phyloP scores from a whole-genome alignment of 768 basidiomycete genomes.

The Hygrocybe punicea region DNA sequence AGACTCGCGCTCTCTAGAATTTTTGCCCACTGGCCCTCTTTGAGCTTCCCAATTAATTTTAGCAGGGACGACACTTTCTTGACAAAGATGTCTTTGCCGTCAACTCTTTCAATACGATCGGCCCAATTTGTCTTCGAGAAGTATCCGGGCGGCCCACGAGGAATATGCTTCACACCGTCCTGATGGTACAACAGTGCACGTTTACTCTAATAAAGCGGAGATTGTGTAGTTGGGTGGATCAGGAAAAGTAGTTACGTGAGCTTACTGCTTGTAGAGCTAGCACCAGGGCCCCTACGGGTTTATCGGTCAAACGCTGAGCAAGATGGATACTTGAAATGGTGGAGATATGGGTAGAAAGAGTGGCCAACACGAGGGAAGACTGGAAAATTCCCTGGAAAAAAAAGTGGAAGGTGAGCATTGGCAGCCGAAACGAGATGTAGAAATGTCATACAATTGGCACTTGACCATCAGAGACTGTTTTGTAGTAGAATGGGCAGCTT shows the following conservation, averaged over 20 bases:
- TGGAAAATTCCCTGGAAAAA: neutral
- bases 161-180: neutral
- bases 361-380: neutral
- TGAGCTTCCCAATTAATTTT: neutral
- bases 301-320: neutral
- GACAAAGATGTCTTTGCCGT: neutral
- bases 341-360: neutral
- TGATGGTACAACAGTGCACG: neutral
- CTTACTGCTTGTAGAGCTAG: conserved; percentile 2
- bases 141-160: neutral
- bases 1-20: neutral
- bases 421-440: neutral
- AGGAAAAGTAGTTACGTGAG: neutral
- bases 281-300: conserved; percentile 3
- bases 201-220: neutral
- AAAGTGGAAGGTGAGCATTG: neutral
- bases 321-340: neutral
- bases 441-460: neutral
- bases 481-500: neutral
- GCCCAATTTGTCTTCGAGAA: neutral
- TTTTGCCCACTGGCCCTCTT: neutral
- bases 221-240: neutral
- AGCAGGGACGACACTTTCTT: neutral
- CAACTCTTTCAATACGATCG: neutral
- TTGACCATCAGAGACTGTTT: neutral